Percentiles rank a stretch among this genome's conserved stretches.
These are phyloP conservation scores for Solanum dulcamara DNA, from an alignment of 257 asterid species.

Conservation along the genomic window DNA sequence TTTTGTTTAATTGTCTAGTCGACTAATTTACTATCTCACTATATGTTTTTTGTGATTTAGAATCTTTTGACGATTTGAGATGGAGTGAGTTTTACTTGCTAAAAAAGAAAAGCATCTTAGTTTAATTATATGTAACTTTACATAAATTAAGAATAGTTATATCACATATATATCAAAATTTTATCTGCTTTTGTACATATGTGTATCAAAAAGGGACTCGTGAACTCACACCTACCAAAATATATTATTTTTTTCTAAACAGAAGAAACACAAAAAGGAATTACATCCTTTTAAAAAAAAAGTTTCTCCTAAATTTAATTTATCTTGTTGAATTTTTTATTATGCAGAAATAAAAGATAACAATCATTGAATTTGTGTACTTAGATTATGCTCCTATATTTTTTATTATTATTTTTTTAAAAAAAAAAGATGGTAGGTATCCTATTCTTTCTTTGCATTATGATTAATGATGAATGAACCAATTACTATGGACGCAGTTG, in stretches of 20 bases:
- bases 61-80: not conserved
- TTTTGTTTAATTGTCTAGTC: not conserved
- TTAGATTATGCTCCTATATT: not conserved
- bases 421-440: not conserved
- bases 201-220: not conserved
- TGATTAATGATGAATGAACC: not conserved
- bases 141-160: not conserved
- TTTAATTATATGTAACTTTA: not conserved
- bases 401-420: not conserved
- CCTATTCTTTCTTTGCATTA: not conserved
- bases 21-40: not conserved
- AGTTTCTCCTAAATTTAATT: not conserved
- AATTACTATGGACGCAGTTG: slow-evolving; percentile 8
- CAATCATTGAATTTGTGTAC: not conserved
- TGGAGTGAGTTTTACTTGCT: not conserved
- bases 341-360: not conserved
- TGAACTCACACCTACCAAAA: not conserved
- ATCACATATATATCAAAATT: not conserved
- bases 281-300: not conserved
- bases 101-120: not conserved
- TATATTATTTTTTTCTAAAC: not conserved
- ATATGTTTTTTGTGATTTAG: not conserved
- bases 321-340: not conserved
- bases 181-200: not conserved
- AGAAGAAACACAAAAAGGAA: not conserved